Evolutionary conservation across 2,329 filamentous ascomycete species (phyloP), one percentile per base, ranked within the genome.

Genomic region (Cyclaneusma minus): DNA sequence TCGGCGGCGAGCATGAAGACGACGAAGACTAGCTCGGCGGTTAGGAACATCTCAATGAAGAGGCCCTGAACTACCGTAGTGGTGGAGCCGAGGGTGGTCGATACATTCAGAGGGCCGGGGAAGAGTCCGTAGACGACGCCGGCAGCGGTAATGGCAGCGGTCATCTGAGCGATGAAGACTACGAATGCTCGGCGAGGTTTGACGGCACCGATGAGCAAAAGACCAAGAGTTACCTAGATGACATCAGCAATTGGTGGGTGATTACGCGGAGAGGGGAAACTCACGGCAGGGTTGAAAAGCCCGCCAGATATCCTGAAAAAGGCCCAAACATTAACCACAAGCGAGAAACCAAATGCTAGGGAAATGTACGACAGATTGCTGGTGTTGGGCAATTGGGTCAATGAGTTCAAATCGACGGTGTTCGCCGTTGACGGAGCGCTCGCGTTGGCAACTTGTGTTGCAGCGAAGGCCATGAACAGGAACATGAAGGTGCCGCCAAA

Each of bases 1-100:
- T 80, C 73, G 4, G 68, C 66, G 1, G 73, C 74, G 23, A 81
- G 58, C 64, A 81, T 75, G 45, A 72, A 66, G 16, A 78, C 66
- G 3, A 70, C 64, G 28, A 78, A 55, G 6, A 76, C 62, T 7
- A 79, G 55, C 42, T 74, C 60, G 0, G 67, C 54, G 0, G 72
- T 78, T 19, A 76, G 54, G 39, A 77, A 71, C 52, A 72, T 63
- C 47, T 78, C 73, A 24, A 78, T 62, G 41, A 78, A 75, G 21
- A 78, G 51, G 5, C 72, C 73, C 32, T 68, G 69, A 0, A 54
- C 54, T 7, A 60, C 52, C 31, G 52, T 64, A 4, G 63, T 55
- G 8, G 59, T 61, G 7, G 54, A 52, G 2, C 56, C 56, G 3
- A 78, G 56, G 4, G 54, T 52, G n/a, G 71, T 77, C 25, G 51